Base-by-base conservation (phyloP, 805 yeast genomes). In the Wickerhamia fluorescens region DNA sequence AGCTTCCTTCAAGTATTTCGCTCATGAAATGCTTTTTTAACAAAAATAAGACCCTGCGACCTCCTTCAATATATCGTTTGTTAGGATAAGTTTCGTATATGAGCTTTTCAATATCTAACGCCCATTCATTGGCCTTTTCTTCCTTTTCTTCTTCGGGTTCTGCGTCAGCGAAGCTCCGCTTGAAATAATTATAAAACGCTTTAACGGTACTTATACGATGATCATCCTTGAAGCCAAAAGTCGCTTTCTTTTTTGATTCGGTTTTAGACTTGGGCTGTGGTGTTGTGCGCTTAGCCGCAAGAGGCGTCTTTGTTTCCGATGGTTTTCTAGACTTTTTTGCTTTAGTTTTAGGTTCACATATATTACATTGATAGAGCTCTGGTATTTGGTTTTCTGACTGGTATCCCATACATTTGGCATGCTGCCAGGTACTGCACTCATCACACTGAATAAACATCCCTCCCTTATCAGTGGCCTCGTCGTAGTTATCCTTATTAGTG, bases 381-480 rank as follows among this genome's bases (percentile, higher is more conserved):
- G 82, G 80, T 2, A 68, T 48, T 17, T 44, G 46, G 18, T 48
- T 53, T 7, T 56, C 51, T 6, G 57, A 47, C 29, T 31, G 38
- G 25, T 66, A 74, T 15, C 78, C 67, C 71, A 78, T 63, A 50
- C 88, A 80, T 31, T 47, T 55, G 18, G 71, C 68, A 45, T 80
- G 88, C 46, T 80, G 87, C 87, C 87, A 80, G 2, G 85, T 71
- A 25, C 64, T 51, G 46, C 88, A 80, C 6, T 53, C 41, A 16
- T 75, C 84, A 52, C 88, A 80, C 42, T 74, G 75, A 16, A 78
- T 68, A 81, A 78, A 76, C 8, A 59, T 61, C 9, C 81, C 75
- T 7, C 61, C 51, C 1, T 51, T 49, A 36, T 75, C 83, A 4
- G 63, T 66, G 0, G 66, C 76, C 36, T 68, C 80, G 41, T 76